A percentile compares a stretch with the other conserved stretches of the same genome.
These are phyloP conservation scores for Clavaria fumosa DNA, from an alignment of 768 basidiomycete genomes.

Conservation along the genomic window DNA sequence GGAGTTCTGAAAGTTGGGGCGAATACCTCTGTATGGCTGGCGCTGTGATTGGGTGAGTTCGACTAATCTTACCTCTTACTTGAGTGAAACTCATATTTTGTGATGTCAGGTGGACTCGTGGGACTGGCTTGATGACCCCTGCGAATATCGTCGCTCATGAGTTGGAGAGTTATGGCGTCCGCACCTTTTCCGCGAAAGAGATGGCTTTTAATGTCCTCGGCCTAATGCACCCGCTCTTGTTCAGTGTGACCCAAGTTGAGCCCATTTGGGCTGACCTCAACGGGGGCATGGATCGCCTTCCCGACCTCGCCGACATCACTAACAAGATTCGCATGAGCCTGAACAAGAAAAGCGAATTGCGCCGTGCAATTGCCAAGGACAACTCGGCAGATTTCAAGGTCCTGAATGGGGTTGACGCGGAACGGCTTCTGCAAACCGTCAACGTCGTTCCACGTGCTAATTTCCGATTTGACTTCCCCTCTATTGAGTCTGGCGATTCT, in stretches of 20 bases:
- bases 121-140: slow-evolving; percentile 92
- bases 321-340: slow-evolving; percentile 69
- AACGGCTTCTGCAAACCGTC: slow-evolving; percentile 83
- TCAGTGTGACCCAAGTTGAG: slow-evolving; percentile 98
- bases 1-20: slow-evolving; percentile 98
- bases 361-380: slow-evolving; percentile 85
- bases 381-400: slow-evolving; percentile 93
- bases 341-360: slow-evolving; percentile 79
- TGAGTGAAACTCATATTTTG: not conserved
- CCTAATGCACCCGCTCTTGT: slow-evolving; percentile 96
- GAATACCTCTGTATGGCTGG: slow-evolving; percentile 97
- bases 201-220: slow-evolving; percentile 99
- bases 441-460: slow-evolving; percentile 94
- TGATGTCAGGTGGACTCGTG: slow-evolving; percentile 76
- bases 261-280: slow-evolving; percentile 99
- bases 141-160: slow-evolving; percentile 92
- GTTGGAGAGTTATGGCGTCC: slow-evolving; percentile 81
- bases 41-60: slow-evolving; percentile 84
- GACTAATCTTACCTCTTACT: not conserved
- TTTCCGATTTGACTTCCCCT: slow-evolving; percentile 92
- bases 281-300: slow-evolving; percentile 94
- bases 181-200: slow-evolving; percentile 98
- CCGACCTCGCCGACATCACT: slow-evolving; percentile 88
- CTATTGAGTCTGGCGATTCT: slow-evolving; percentile 54
- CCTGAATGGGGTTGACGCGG: slow-evolving; percentile 79